These are phyloP conservation scores for Elaeis oleifera DNA, from an alignment of 202 grass and related monocot species.

Conservation along the genomic window DNA sequence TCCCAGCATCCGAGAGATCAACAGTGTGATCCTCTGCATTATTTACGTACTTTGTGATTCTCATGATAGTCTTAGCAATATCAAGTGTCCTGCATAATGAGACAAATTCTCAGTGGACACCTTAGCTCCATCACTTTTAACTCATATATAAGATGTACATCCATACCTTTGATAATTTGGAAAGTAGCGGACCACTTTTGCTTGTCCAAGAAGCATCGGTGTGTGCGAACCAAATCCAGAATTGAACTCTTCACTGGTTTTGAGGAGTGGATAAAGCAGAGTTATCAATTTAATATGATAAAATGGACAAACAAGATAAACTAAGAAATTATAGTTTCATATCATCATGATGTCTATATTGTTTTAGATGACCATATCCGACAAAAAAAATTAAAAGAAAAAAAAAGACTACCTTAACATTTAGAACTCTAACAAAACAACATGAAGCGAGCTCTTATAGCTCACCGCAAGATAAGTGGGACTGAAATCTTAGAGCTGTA, in stretches of 20 bases:
- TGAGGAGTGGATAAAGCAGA: constrained; percentile 15
- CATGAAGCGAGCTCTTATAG: too few species aligned
- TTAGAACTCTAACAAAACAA: too few species aligned
- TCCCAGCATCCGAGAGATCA: constrained; percentile 68
- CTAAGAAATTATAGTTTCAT: too few species aligned
- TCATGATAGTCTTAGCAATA: constrained; percentile 66
- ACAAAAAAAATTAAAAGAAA: too few species aligned
- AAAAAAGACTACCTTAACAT: too few species aligned
- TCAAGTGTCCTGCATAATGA: constrained; percentile 52
- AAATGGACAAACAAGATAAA: too few species aligned
- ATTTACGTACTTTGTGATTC: constrained; percentile 70
- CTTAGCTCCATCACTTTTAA: not conserved
- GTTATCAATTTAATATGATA: constrained; percentile 2
- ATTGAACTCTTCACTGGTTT: constrained; percentile 92
- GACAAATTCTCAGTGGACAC: constrained; percentile 24
- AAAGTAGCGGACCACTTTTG: constrained; percentile 89
- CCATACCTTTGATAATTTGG: constrained; percentile 85
- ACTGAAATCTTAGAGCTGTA: too few species aligned
- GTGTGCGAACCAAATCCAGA: constrained; percentile 98
- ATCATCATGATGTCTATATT: too few species aligned
- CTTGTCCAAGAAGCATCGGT: constrained; percentile 94
- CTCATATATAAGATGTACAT: constrained; percentile 9
- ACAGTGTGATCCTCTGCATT: constrained; percentile 78
- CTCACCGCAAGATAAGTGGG: too few species aligned
- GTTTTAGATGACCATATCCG: too few species aligned